Evolutionary conservation across 257 asterid species (phyloP), one percentile per base, ranked within the genome.

Genomic region (Salvia splendens): DNA sequence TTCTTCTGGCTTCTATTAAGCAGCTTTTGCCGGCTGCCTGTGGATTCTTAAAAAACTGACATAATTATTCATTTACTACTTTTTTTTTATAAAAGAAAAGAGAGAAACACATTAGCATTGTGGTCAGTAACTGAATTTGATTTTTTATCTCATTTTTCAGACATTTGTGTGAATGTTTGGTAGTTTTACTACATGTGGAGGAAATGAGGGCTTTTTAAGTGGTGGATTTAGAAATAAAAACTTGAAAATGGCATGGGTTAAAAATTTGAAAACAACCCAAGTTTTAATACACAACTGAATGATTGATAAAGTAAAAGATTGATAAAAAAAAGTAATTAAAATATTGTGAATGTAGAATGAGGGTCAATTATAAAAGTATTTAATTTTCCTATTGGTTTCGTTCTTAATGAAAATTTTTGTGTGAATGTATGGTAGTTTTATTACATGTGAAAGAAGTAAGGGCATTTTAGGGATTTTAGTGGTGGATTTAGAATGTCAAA

Each of bases 1-100:
- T 42, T 61, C 65, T 57, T 67, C 65, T 68, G 58, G 85, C 83
- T 86, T 85, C 89, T 67, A 71, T 68, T 76, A 12, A 69, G 85
- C 95, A 83, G 91, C 88, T 86, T 91, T 91, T 86, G 97, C 97
- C 93, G 76, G 83, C 83, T 76, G 74, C 75, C 87, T 75, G 79
- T 68, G 59, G 53, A 11, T 50, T 71, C 81, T 73, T n/a, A n/a
- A 69, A 50, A 33, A 54, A 56, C 77, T 55, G 78, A 81, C 85
- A 81, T 63, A 79, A 81, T 80, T 51, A 78, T 76, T 11, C 71
- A 40, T 24, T 24, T 24, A 54, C 69, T 65, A 46, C 76, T 66
- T 75, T 50, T 65, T 46, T 70, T 61, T 66, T 41, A 68, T 57
- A 8, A 46, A 53, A 28, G 73, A 41, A 32, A 16, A 35, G 0